These are phyloP conservation scores for Xylaria sp. DNA, from an alignment of 2,329 filamentous ascomycete genomes.

Conservation along the genomic window DNA sequence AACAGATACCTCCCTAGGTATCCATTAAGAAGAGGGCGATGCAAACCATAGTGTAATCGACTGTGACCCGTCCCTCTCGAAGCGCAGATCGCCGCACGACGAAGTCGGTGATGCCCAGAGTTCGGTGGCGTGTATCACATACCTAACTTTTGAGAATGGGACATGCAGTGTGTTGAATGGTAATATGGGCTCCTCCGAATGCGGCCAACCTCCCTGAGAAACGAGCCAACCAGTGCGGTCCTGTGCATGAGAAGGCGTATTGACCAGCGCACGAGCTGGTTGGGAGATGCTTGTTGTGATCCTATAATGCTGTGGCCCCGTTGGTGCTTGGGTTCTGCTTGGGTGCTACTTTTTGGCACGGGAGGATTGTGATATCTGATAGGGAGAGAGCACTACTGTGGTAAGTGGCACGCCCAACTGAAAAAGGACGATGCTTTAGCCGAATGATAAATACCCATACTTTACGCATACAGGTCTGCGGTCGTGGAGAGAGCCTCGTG, in stretches of 20 bases:
- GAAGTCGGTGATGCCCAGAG: slow-evolving; percentile 27
- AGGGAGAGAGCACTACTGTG: neutral
- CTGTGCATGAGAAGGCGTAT: slow-evolving; percentile 14
- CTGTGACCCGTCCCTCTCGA: neutral
- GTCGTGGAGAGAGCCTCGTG: neutral
- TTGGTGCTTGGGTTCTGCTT: slow-evolving; percentile 12
- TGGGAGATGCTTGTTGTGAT: slow-evolving; percentile 5
- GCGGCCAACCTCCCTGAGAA: slow-evolving; percentile 31
- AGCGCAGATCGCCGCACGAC: slow-evolving; percentile 21
- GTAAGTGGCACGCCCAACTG: slow-evolving; percentile 6
- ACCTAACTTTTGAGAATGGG: slow-evolving; percentile 19
- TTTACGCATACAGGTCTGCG: neutral
- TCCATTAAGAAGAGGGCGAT: slow-evolving; percentile 14
- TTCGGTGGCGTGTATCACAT: slow-evolving; percentile 32
- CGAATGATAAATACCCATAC: slow-evolving; percentile 7
- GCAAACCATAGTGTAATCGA: slow-evolving; percentile 11
- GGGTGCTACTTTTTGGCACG: slow-evolving; percentile 21
- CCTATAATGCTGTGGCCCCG: slow-evolving; percentile 1
- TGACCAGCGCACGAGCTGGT: slow-evolving; percentile 15
- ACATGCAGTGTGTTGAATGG: slow-evolving; percentile 27
- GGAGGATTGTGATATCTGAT: slow-evolving; percentile 26
- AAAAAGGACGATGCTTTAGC: slow-evolving; percentile 12
- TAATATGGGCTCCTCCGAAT: slow-evolving; percentile 23
- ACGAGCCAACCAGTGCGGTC: slow-evolving; percentile 20
- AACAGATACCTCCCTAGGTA: slow-evolving; percentile 9